A percentile compares a stretch with the other conserved stretches of the same genome.
These are phyloP conservation scores for Cyberlindnera nakhonratchasimensis DNA, from an alignment of 805 yeast genomes.

Conservation along the genomic window DNA sequence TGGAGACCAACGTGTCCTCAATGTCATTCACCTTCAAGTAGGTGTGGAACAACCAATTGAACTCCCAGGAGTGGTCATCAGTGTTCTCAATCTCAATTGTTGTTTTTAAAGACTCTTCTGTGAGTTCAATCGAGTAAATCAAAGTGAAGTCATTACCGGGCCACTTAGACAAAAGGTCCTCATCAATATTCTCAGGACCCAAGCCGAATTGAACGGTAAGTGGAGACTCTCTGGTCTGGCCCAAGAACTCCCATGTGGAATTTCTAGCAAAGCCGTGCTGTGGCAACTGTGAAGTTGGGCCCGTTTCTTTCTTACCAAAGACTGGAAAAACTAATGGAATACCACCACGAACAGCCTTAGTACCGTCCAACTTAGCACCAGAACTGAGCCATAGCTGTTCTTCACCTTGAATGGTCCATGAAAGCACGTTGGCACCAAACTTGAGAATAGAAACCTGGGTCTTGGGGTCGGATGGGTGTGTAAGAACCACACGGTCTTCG, in stretches of 20 bases:
- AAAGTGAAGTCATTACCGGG: slow-evolving; percentile 68
- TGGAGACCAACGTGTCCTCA: slow-evolving; percentile 71
- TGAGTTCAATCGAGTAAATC: slow-evolving; percentile 62
- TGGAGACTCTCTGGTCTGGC: slow-evolving; percentile 66
- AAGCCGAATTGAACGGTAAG: slow-evolving; percentile 88
- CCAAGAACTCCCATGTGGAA: slow-evolving; percentile 90
- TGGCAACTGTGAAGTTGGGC: slow-evolving; percentile 64
- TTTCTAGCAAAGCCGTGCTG: slow-evolving; percentile 97
- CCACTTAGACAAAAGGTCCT: slow-evolving; percentile 61
- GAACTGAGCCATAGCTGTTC: slow-evolving; percentile 83
- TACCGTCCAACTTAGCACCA: slow-evolving; percentile 84
- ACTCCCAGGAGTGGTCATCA: slow-evolving; percentile 62
- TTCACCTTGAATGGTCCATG: slow-evolving; percentile 69
- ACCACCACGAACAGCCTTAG: slow-evolving; percentile 96
- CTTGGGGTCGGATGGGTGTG: slow-evolving; percentile 47
- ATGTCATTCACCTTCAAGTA: slow-evolving; percentile 75
- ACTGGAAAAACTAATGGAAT: slow-evolving; percentile 95
- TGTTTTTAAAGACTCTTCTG: slow-evolving; percentile 57
- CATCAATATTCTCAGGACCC: slow-evolving; percentile 76
- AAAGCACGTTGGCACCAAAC: slow-evolving; percentile 83
- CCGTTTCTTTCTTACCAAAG: slow-evolving; percentile 69
- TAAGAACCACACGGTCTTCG: slow-evolving; percentile 57
- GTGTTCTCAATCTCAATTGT: slow-evolving; percentile 73
- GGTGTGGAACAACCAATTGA: slow-evolving; percentile 95
- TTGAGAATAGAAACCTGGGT: slow-evolving; percentile 69